phyloP scores from a whole-genome alignment of 306 rosid genomes.

The Pterocarpus macrocarpus region DNA sequence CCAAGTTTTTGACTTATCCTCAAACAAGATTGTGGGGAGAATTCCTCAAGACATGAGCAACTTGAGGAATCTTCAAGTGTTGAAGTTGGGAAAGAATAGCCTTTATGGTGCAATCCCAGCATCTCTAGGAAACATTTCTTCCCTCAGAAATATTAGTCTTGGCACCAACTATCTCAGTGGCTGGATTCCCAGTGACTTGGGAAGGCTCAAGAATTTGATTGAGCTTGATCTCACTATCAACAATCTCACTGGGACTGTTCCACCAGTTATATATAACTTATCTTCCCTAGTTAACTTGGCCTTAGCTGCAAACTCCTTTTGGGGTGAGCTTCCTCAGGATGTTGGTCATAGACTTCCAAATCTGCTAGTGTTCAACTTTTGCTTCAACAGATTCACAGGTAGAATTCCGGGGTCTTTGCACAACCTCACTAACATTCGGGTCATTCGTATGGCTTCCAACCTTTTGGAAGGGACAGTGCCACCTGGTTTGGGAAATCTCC shows the following conservation, averaged over 20 bases:
- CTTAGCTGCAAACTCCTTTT: conserved; percentile 64
- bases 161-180: conserved; percentile 73
- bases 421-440: conserved; percentile 65
- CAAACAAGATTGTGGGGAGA: conserved; percentile 55
- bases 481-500: conserved; percentile 80
- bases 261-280: conserved; percentile 62
- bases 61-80: conserved; percentile 59
- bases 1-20: conserved; percentile 57
- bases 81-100: conserved; percentile 61
- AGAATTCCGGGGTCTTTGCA: conserved; percentile 76
- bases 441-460: conserved; percentile 63
- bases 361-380: conserved; percentile 60
- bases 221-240: conserved; percentile 67
- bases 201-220: conserved; percentile 58
- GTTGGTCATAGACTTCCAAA: conserved; percentile 69
- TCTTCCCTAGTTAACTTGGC: conserved; percentile 65
- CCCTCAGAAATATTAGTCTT: conserved; percentile 57
- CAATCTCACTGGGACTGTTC: conserved; percentile 67
- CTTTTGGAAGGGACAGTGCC: conserved; percentile 72
- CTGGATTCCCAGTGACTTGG: conserved; percentile 60
- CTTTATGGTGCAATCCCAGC: conserved; percentile 63
- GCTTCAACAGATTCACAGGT: conserved; percentile 73
- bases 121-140: conserved; percentile 67
- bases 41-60: conserved; percentile 56
- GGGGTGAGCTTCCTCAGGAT: conserved; percentile 76